Conservation (phyloP, 2,329 filamentous ascomycete genomes). For the Colletotrichum sp. region DNA sequence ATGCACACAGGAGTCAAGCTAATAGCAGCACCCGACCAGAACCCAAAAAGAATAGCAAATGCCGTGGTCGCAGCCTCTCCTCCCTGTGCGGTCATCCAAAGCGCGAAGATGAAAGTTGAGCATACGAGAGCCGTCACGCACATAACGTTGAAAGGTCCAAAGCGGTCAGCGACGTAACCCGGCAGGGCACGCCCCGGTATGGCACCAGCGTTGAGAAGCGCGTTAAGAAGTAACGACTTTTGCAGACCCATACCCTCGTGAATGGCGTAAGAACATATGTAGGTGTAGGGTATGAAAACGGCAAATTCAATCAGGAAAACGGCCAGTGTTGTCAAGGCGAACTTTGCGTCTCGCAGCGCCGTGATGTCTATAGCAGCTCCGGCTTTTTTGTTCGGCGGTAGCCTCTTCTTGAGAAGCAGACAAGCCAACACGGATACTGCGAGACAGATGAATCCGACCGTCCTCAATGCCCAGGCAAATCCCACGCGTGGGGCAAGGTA, state of each 20-base stretch:
- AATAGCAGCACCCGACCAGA: slow-evolving; percentile 73
- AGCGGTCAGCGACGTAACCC: slow-evolving; percentile 69
- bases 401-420: slow-evolving; percentile 41
- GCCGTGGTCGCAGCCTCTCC: slow-evolving; percentile 57
- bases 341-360: slow-evolving; percentile 56
- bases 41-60: slow-evolving; percentile 72
- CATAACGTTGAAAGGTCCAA: slow-evolving; percentile 75
- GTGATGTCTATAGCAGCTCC: slow-evolving; percentile 51
- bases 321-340: slow-evolving; percentile 55
- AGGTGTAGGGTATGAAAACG: slow-evolving; percentile 70
- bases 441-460: slow-evolving; percentile 32
- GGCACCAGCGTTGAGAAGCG: slow-evolving; percentile 73
- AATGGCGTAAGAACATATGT: slow-evolving; percentile 69
- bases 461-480: slow-evolving; percentile 35
- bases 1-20: slow-evolving; percentile 75
- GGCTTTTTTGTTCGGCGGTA: slow-evolving; percentile 52
- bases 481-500: slow-evolving; percentile 30
- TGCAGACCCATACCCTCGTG: slow-evolving; percentile 54
- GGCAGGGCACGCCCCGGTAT: slow-evolving; percentile 72
- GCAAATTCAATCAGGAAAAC: slow-evolving; percentile 67
- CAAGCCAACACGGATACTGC: slow-evolving; percentile 31
- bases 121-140: slow-evolving; percentile 57
- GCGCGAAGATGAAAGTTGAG: slow-evolving; percentile 54
- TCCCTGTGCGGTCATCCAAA: slow-evolving; percentile 64
- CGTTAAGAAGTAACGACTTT: slow-evolving; percentile 70